These are phyloP conservation scores for Ophiostoma australiae DNA, from an alignment of 2,329 filamentous ascomycete species.

Conservation along the genomic window DNA sequence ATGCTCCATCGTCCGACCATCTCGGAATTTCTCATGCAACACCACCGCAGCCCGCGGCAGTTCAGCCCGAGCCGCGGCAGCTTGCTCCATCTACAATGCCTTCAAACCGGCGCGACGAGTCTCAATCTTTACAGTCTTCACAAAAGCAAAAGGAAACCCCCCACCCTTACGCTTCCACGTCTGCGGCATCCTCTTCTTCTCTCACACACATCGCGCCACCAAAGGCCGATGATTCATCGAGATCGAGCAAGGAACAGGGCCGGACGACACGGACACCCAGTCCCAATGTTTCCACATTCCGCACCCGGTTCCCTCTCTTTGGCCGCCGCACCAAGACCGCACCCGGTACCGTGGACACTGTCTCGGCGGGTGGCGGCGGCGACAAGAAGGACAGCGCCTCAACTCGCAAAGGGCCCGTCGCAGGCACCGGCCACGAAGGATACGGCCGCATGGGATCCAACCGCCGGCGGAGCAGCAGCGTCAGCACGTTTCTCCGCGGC, in stretches of 20 bases:
- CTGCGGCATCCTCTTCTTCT: not conserved
- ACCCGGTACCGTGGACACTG: constrained; percentile 44
- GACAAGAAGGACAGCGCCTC: constrained; percentile 55
- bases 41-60: constrained; percentile 26
- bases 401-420: constrained; percentile 70
- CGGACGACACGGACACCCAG: constrained; percentile 44
- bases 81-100: not conserved
- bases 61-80: not conserved
- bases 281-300: constrained; percentile 54
- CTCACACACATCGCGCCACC: not conserved
- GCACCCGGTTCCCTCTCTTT: constrained; percentile 72
- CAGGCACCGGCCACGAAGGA: constrained; percentile 91
- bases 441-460: constrained; percentile 62
- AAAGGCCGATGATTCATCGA: not conserved
- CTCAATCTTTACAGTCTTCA: not conserved
- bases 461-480: constrained; percentile 60
- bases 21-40: constrained; percentile 38
- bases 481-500: constrained; percentile 44
- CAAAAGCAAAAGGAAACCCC: not conserved
- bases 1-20: constrained; percentile 46
- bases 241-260: constrained; percentile 5
- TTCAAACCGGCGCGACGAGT: not conserved
- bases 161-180: not conserved
- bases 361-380: constrained; percentile 39
- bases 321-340: constrained; percentile 64